Base-by-base conservation (phyloP, 192 early-diverging fungal species). In the Backusella macrospora region DNA sequence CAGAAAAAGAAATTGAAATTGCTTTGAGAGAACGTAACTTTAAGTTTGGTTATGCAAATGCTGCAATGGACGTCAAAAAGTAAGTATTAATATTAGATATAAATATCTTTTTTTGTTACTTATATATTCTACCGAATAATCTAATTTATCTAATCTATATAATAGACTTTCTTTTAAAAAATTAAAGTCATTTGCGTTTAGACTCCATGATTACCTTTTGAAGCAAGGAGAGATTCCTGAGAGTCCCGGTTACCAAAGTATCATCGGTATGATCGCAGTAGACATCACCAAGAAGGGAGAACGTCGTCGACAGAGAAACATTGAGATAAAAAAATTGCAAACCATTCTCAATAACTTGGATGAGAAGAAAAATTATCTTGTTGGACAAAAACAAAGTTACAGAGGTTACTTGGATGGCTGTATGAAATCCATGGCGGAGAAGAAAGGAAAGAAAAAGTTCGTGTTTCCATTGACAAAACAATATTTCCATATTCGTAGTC, bases 231-330 rank as follows among this genome's bases (percentile, higher is more conserved):
- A 87, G 73, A 90, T 96, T 21, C 82, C 82, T 0, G 84, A 90
- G 34, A 77, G 78, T 62, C 92, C 97, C 77, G 86, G 91, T 37
- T 99, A 98, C 84, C 97, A 98, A 82, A 92, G 90, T 52, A 92
- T 98, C 87, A 84, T 99, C 40, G 96, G 96, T 70, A 85, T 91
- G 38, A 96, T 99, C 78, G 98, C 94, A 0, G 83, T 90, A 39
- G 97, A 98, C 72, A 95, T 99, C 81, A 86, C 94, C 26, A 97
- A 92, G 69, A 98, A 98, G 82, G 92, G 95, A 70, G 85, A 91
- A 29, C 90, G 96, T 13, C 88, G 98, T 26, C 84, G 89, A 37
- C 88, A 91, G 73, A 85, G 94, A 39, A 84, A 90, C 8, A 80
- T 77, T 0, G 97, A 99, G 76, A 85, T 96, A 72, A 74, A 77